Conservation (phyloP, 805 yeast genomes). For the Saturnispora hagleri region DNA sequence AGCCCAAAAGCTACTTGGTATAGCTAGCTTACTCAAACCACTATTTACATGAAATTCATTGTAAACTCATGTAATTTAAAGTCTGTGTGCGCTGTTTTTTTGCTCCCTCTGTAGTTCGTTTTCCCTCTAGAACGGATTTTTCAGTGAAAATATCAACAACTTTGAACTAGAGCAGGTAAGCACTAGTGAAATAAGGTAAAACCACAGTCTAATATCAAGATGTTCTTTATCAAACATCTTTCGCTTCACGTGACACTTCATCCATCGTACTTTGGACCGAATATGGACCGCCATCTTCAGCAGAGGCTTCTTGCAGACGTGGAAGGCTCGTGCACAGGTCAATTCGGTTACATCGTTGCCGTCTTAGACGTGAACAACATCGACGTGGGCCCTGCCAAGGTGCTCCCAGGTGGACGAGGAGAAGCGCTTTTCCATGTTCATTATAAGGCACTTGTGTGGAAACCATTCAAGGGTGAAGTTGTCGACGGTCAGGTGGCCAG, state of each 20-base stretch:
- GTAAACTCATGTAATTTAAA: no score
- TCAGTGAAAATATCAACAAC: neutral
- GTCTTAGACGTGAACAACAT: constrained; percentile 91
- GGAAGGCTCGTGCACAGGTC: constrained; percentile 98
- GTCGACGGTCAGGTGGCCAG: constrained; percentile 94
- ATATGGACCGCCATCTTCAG: constrained; percentile 88
- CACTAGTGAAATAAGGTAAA: neutral
- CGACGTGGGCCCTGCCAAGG: constrained; percentile 90
- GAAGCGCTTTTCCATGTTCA: constrained; percentile 95
- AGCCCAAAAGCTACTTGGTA: neutral
- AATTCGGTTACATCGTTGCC: constrained; percentile 94
- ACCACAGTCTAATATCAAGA: constrained; percentile 3
- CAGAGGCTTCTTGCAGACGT: constrained; percentile 89
- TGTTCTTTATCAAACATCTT: constrained; percentile 60
- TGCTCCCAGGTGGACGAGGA: constrained; percentile 77
- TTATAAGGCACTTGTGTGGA: constrained; percentile 95
- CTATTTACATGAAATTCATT: no score
- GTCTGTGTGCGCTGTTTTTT: neutral
- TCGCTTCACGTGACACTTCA: constrained; percentile 87
- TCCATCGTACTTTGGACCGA: constrained; percentile 96
- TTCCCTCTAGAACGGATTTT: neutral
- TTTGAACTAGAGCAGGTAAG: neutral
- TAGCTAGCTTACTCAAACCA: neutral
- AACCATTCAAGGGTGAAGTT: constrained; percentile 97
- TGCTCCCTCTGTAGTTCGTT: neutral